Percentiles rank a stretch among this genome's conserved stretches.
phyloP scores from a whole-genome alignment of 2,329 filamentous ascomycete genomes.

The Trichoderma oligosporum region DNA sequence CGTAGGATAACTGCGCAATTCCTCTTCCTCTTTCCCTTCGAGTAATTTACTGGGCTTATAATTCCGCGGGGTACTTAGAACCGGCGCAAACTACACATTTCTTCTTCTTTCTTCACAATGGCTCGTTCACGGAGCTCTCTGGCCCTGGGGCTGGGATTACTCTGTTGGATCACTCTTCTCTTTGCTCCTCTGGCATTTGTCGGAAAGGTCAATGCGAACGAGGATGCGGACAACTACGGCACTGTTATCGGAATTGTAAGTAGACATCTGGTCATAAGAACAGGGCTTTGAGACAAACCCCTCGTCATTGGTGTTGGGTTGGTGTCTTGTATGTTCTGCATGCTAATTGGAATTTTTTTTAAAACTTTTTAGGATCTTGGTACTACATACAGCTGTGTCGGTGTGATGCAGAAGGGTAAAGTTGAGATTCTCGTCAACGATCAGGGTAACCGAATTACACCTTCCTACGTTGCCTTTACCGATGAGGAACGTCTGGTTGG shows the following conservation, averaged over 20 bases:
- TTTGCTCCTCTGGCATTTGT: constrained; percentile 85
- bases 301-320: neutral
- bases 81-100: constrained; percentile 22
- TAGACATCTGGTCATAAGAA: no score
- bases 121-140: constrained; percentile 62
- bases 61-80: constrained; percentile 15
- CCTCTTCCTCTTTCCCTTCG: constrained; percentile 25
- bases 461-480: constrained; percentile 93
- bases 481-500: constrained; percentile 95
- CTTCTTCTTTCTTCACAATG: constrained; percentile 36
- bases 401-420: constrained; percentile 93
- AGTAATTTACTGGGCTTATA: constrained; percentile 15
- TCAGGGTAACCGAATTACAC: constrained; percentile 94
- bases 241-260: constrained; percentile 88
- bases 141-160: constrained; percentile 78
- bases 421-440: constrained; percentile 96
- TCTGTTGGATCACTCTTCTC: constrained; percentile 88
- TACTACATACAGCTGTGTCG: constrained; percentile 85
- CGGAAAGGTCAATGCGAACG: constrained; percentile 63
- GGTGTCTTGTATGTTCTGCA: no score
- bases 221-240: constrained; percentile 66
- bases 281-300: neutral
- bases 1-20: constrained; percentile 27
- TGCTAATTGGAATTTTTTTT: no score
- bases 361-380: constrained; percentile 61